These are phyloP conservation scores for Sclerotiophoma versabilis DNA, from an alignment of 2,329 filamentous ascomycete genomes.

Conservation along the genomic window DNA sequence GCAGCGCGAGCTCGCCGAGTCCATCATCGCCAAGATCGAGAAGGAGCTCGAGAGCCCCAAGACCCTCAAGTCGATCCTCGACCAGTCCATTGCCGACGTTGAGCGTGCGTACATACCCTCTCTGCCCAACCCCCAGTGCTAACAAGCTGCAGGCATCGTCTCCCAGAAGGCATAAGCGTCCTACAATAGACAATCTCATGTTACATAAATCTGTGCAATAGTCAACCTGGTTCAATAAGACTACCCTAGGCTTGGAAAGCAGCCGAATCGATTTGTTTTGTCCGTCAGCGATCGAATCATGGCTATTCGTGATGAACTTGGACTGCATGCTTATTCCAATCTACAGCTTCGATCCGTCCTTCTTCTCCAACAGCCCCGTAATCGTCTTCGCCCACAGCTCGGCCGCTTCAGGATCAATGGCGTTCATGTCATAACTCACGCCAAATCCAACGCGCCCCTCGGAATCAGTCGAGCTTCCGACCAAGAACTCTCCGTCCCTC, in stretches of 20 bases:
- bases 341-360: constrained; percentile 8
- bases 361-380: constrained; percentile 38
- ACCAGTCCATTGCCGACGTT: constrained; percentile 94
- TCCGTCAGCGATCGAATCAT: no score
- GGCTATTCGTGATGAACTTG: no score
- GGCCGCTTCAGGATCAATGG: constrained; percentile 42
- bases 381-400: constrained; percentile 43
- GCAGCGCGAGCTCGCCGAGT: constrained; percentile 93
- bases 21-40: constrained; percentile 94
- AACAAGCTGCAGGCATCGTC: constrained; percentile 45
- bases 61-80: constrained; percentile 94
- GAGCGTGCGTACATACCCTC: constrained; percentile 72
- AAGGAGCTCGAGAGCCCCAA: constrained; percentile 99
- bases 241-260: constrained; percentile 37
- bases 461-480: constrained; percentile 51
- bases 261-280: constrained; percentile 33
- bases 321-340: not conserved
- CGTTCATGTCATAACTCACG: constrained; percentile 53
- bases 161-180: constrained; percentile 49
- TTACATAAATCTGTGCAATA: constrained; percentile 54
- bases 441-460: constrained; percentile 47
- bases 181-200: constrained; percentile 41
- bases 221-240: constrained; percentile 47
- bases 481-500: constrained; percentile 55
- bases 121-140: constrained; percentile 15